Conservation (phyloP, 1,284 basidiomycete species). For the Rhodofomes roseus region DNA sequence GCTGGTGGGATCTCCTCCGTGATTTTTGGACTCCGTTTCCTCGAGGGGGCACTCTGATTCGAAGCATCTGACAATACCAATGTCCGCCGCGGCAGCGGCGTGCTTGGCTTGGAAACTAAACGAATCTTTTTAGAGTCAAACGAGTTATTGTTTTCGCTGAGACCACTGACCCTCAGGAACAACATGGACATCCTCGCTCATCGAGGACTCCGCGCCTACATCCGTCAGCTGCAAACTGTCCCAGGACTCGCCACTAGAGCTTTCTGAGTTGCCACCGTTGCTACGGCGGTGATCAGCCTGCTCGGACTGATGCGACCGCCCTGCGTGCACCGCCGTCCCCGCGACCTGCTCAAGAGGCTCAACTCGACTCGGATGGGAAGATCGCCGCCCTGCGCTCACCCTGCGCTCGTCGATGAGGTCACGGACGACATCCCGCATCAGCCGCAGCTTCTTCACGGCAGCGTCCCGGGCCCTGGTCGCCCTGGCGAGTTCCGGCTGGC, state of each 20-base stretch:
- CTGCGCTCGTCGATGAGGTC: conserved; percentile 11
- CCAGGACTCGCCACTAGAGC: neutral
- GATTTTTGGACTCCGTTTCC: too few species aligned
- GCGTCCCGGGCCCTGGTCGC: conserved; percentile 16
- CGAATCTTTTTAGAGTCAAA: too few species aligned
- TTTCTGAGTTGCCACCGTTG: neutral
- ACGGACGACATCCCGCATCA: conserved; percentile 15
- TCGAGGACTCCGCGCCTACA: neutral
- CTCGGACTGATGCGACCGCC: neutral
- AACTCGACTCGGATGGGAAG: neutral
- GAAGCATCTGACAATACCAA: too few species aligned
- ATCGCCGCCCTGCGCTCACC: conserved; percentile 4
- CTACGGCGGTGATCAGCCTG: neutral
- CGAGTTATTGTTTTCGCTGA: too few species aligned
- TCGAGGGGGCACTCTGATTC: too few species aligned
- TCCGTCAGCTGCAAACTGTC: neutral
- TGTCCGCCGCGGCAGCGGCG: too few species aligned
- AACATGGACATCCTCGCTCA: neutral
- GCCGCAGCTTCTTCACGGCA: conserved; percentile 15
- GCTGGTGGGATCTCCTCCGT: too few species aligned
- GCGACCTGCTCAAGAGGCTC: neutral
- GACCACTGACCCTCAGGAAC: too few species aligned
- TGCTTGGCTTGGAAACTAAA: too few species aligned
- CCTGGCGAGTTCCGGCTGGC: conserved; percentile 9
- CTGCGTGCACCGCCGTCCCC: neutral